Percentiles rank a stretch among this genome's conserved stretches.
phyloP scores from a whole-genome alignment of 768 basidiomycete genomes.

The Lentinula aciculospora region DNA sequence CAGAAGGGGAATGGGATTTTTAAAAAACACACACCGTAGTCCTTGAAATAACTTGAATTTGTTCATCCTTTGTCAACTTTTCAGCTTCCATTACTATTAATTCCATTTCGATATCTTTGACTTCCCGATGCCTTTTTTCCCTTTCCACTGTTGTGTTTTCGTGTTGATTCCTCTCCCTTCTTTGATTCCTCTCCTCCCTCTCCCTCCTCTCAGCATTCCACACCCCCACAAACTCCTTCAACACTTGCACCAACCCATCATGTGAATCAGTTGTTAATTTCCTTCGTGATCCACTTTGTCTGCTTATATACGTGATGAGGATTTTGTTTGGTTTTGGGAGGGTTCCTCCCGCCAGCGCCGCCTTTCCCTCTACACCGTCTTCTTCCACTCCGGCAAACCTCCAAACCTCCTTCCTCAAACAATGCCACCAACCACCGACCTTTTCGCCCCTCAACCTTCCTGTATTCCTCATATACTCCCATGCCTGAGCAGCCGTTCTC shows the following conservation, averaged over 20 bases:
- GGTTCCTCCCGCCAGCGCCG: slow-evolving; percentile 14
- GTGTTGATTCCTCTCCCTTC: slow-evolving; percentile 22
- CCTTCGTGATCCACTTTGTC: slow-evolving; percentile 51
- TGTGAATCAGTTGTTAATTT: slow-evolving; percentile 55
- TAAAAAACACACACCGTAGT: slow-evolving; percentile 53
- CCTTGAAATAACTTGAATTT: slow-evolving; percentile 55
- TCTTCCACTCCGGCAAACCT: slow-evolving; percentile 53
- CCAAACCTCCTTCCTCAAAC: slow-evolving; percentile 60
- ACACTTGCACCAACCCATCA: slow-evolving; percentile 39
- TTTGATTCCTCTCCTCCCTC: no score
- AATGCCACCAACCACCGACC: slow-evolving; percentile 73
- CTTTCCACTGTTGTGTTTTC: neutral
- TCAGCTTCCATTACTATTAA: slow-evolving; percentile 59
- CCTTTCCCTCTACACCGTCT: slow-evolving; percentile 11
- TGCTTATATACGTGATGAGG: slow-evolving; percentile 68
- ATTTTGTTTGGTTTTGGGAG: slow-evolving; percentile 42
- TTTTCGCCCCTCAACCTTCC: slow-evolving; percentile 28
- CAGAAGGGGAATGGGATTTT: neutral
- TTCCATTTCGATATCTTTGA: slow-evolving; percentile 47
- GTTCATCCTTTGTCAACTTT: slow-evolving; percentile 67
- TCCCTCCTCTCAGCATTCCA: no score
- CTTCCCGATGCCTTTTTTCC: slow-evolving; percentile 32
- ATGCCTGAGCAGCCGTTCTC: slow-evolving; percentile 67
- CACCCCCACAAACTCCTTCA: slow-evolving; percentile 55
- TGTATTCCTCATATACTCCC: slow-evolving; percentile 39